phyloP scores from a whole-genome alignment of 2,329 filamentous ascomycete genomes.

The Alternaria panax region DNA sequence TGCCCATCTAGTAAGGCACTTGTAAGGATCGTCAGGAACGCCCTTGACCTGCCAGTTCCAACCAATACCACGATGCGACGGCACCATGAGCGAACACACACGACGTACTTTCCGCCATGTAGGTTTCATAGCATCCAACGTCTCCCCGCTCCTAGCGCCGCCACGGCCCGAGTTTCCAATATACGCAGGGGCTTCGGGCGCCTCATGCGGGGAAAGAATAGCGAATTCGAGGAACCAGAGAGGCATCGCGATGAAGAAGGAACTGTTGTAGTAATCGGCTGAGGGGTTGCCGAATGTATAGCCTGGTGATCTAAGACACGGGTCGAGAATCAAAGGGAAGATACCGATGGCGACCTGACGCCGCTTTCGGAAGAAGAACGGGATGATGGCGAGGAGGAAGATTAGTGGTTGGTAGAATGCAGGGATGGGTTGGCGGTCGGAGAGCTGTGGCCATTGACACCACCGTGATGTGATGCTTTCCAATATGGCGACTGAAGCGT shows the following conservation, averaged over 20 bases:
- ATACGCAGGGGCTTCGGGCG: background rate
- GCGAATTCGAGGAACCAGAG: slow-evolving; percentile 17
- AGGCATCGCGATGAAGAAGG: slow-evolving; percentile 6
- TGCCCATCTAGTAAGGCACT: background rate
- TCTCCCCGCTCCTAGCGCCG: background rate
- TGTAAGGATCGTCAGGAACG: background rate
- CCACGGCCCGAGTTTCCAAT: background rate
- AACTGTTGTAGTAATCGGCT: slow-evolving; percentile 13
- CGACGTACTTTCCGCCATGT: background rate
- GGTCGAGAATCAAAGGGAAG: background rate
- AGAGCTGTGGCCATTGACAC: background rate
- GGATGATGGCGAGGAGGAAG: background rate
- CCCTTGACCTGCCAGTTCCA: slow-evolving; percentile 14
- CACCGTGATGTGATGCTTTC: background rate
- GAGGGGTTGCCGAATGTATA: slow-evolving; percentile 13
- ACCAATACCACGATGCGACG: slow-evolving; percentile 6
- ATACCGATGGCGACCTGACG: background rate
- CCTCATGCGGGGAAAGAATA: slow-evolving; percentile 5
- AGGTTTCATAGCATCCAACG: no score
- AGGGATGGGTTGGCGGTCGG: background rate
- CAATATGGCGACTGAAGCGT: background rate
- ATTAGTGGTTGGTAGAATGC: background rate
- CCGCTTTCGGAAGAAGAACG: background rate
- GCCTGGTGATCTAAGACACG: background rate
- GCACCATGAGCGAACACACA: slow-evolving; percentile 4